Evolutionary conservation across 768 basidiomycete genomes (phyloP), one percentile per base, ranked within the genome.

Genomic region (Hydnomerulius pinastri): DNA sequence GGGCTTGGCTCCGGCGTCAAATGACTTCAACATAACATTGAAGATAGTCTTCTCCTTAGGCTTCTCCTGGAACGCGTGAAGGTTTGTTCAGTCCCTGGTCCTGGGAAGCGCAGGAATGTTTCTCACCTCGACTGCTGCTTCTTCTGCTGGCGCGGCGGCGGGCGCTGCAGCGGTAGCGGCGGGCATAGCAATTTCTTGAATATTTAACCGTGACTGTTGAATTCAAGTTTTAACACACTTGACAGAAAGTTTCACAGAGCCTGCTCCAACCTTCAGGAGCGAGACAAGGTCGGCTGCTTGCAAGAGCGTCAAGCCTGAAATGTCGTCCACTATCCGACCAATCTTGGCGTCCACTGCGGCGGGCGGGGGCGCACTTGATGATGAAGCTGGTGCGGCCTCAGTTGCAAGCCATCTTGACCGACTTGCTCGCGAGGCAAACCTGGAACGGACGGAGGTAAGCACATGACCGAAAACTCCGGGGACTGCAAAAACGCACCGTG

Each of bases 41-140:
- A 99, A 99, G 28, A 95, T 80, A 15, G 94, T 97, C 85, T 98
- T 98, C 77, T 98, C 97, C 75, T 97, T 98, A 42, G 94, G 94
- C 65, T 95, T 97, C 70, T 93, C 92, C 86, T 92, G 55, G 5
- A 20, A 27, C 11, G 17, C 18, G 36, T 7, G 17, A 29, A 20
- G 4, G 15, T n/a, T n/a, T n/a, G 4, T 23, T 50, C 44, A 43
- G 32, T 21, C 12, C 27, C 7, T 8, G 15, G 8, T 1, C 32
- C 13, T 6, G n/a, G 5, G 2, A 7, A 18, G 4, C 12, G 2
- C 2, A 25, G 27, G 8, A 10, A 20, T 3, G 13, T 24, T 43
- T 70, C 82, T 50, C 56, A 90, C 90, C 71, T 85, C 85, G 17
- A 55, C 79, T 15, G 77, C 76, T 44, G 85, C 79, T 54, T 83